Conservation (phyloP, 2,329 filamentous ascomycete species). For the Thelonectria rubi region DNA sequence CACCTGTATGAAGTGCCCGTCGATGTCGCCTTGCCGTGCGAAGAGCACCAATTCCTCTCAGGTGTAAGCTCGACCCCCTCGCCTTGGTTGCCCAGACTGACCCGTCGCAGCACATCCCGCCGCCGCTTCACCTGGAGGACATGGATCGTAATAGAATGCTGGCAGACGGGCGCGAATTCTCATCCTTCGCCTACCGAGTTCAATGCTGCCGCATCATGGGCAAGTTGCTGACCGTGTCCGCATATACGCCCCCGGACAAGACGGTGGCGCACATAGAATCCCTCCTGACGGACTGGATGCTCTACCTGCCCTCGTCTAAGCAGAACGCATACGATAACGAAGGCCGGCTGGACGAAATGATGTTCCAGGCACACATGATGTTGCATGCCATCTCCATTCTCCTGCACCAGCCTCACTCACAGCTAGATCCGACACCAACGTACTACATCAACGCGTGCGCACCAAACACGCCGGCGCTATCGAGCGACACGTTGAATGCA, state of each 20-base stretch:
- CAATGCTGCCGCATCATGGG: slow-evolving; percentile 82
- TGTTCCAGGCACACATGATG: slow-evolving; percentile 91
- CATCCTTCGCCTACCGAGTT: slow-evolving; percentile 85
- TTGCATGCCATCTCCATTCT: slow-evolving; percentile 71
- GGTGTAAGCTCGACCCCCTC: slow-evolving; percentile 54
- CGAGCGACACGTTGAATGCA: slow-evolving; percentile 64
- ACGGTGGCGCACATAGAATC: slow-evolving; percentile 61
- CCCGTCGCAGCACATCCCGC: slow-evolving; percentile 60
- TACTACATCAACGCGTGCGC: slow-evolving; percentile 72
- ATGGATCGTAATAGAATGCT: slow-evolving; percentile 80
- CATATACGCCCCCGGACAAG: slow-evolving; percentile 60
- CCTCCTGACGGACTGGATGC: slow-evolving; percentile 74
- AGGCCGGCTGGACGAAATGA: slow-evolving; percentile 83
- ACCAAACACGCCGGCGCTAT: slow-evolving; percentile 62
- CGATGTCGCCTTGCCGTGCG: slow-evolving; percentile 80
- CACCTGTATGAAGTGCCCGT: slow-evolving; percentile 71
- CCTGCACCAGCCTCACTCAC: slow-evolving; percentile 80
- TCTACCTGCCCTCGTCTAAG: slow-evolving; percentile 79
- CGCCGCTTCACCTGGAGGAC: slow-evolving; percentile 71
- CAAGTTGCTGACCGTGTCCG: slow-evolving; percentile 70
- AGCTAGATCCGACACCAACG: slow-evolving; percentile 71
- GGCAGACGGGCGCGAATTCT: slow-evolving; percentile 74
- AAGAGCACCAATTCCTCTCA: slow-evolving; percentile 73
- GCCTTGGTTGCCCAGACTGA: not conserved
- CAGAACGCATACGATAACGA: slow-evolving; percentile 73